Base-by-base conservation (phyloP, 768 basidiomycete species). In the Phanerochaete carnosa region DNA sequence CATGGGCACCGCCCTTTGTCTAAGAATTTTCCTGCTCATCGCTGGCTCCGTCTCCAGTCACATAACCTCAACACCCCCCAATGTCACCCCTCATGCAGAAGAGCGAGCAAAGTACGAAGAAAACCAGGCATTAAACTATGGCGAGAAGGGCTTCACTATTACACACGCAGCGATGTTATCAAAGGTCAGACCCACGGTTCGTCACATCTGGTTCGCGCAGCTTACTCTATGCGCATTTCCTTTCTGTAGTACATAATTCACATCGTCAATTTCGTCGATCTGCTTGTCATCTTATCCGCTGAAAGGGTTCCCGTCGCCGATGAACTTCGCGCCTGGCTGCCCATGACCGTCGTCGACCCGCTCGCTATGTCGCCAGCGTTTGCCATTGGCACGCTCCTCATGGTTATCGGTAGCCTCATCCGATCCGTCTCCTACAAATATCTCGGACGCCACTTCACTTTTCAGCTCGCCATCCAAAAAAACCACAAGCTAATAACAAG, bases 401-500 rank as follows among this genome's bases (percentile, higher is more conserved):
- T 62, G 26, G 12, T 13, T 25, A 52, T n/a, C 51, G 3, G 61
- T 25, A 2, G 43, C 30, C 13, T 3, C 28, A 9, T 59, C 5
- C 57, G 61, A 1, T n/a, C 35, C 9, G 45, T 25, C 5, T 64
- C 46, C 23, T 64, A 57, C 33, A 54, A 49, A n/a, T 9, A 29
- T 1, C 33, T 64, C 7, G 62, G 62, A 2, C 62, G 50, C 3
- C 33, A 32, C 43, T 64, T 53, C 37, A 64, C 62, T 5, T 64
- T 64, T 55, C 52, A 64, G 45, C 58, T 60, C 26, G 28, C 62
- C 29, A 33, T 64, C 39, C 39, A 37, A 45, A 5, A 26, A 22
- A 45, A 57, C 5, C 62, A 64, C 61, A 59, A 60, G 49, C 55
- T 70, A 45, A 47, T 68, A 43, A 68, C 63, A 4, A 29, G 26